phyloP scores from a whole-genome alignment of 139 green algal genomes.

The Eudorina sp. region DNA sequence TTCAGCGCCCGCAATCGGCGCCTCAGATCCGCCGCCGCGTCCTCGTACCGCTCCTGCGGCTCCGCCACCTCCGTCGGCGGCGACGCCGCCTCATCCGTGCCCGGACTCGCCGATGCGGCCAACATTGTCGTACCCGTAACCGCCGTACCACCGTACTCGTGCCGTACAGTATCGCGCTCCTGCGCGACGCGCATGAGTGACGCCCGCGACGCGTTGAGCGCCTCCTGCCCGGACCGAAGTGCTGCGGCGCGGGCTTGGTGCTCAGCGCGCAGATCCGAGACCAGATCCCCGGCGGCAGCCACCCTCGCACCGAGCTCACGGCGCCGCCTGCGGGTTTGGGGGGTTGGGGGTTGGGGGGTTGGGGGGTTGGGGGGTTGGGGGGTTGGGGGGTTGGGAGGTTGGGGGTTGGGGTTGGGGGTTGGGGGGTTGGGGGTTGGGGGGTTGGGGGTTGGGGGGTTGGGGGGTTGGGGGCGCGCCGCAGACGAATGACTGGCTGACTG shows the following conservation, averaged over 20 bases:
- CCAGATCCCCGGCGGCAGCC: neutral
- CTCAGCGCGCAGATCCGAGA: neutral
- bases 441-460: no score
- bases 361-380: no score
- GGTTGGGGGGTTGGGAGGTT: no score
- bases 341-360: no score
- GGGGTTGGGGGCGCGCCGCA: no score
- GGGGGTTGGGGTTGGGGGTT: no score
- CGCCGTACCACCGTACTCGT: neutral
- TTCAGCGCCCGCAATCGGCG: conserved; percentile 23
- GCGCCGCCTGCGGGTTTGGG: neutral
- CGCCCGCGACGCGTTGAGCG: no score
- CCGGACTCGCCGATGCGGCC: neutral
- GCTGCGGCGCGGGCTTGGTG: neutral
- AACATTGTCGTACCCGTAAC: no score
- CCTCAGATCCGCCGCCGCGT: neutral
- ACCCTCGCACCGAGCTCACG: neutral
- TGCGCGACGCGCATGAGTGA: neutral
- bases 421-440: no score
- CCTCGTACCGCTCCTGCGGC: neutral
- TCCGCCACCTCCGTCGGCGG: neutral
- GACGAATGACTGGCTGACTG: no score
- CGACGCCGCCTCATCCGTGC: neutral
- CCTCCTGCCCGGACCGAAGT: neutral
- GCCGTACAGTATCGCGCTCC: neutral